These are phyloP conservation scores for Strigomonas culicis DNA, from an alignment of 208 protist genomes.

Conservation along the genomic window DNA sequence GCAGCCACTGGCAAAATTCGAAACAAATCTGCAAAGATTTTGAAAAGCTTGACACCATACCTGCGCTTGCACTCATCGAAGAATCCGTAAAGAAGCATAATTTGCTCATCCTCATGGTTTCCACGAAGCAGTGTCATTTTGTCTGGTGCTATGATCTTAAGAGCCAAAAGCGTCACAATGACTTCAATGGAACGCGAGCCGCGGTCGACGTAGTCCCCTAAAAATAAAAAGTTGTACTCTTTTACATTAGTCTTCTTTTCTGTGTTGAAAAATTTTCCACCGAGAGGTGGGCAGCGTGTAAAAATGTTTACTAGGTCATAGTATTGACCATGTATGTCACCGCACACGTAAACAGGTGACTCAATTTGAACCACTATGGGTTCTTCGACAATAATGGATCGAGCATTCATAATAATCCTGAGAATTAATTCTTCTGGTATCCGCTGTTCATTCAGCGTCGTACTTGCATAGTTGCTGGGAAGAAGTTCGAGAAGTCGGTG, in stretches of 20 bases:
- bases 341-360: slow-evolving; percentile 95
- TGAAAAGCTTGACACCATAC: slow-evolving; percentile 97
- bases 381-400: slow-evolving; percentile 59
- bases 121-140: slow-evolving; percentile 98
- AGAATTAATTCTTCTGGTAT: slow-evolving; percentile 69
- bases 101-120: slow-evolving; percentile 99
- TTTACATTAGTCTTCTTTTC: slow-evolving; percentile 4
- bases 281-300: slow-evolving; percentile 59
- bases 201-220: slow-evolving; percentile 97
- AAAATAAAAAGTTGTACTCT: slow-evolving; percentile 93
- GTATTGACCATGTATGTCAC: slow-evolving; percentile 98
- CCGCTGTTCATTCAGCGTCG: slow-evolving; percentile 37
- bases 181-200: slow-evolving; percentile 97
- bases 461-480: slow-evolving; percentile 62
- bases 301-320: slow-evolving; percentile 98
- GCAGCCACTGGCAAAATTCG: slow-evolving; percentile 97
- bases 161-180: slow-evolving; percentile 82
- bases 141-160: slow-evolving; percentile 97
- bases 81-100: slow-evolving; percentile 99
- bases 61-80: slow-evolving; percentile 99
- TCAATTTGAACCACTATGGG: slow-evolving; percentile 64
- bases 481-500: slow-evolving; percentile 70
- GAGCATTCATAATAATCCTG: slow-evolving; percentile 48
- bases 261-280: slow-evolving; percentile 32
- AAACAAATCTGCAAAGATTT: slow-evolving; percentile 98